Evolutionary conservation across 352 stramenopile species (phyloP), one percentile per base, ranked within the genome.

Genomic region (Phytophthora europaea): DNA sequence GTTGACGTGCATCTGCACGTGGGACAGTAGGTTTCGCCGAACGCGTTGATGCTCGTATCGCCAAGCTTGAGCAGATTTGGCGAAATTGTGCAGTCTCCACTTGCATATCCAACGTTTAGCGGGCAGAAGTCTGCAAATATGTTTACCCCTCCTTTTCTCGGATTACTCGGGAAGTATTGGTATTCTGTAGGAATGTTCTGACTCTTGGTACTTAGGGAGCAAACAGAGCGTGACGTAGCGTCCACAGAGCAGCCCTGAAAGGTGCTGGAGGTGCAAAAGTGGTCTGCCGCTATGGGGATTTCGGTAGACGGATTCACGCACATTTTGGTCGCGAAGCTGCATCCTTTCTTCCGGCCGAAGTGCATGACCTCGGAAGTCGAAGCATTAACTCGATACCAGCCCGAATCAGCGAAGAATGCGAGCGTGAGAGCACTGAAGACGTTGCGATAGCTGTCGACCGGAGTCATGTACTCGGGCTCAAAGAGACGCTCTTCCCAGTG

Each of bases 401-500:
- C 87, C 12, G 85, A 92, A 67, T 94, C 85, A 57, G 89, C 84
- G 63, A 94, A 93, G 57, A 90, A 94, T 7, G 87, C 84, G 8
- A 94, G 76, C 3, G 87, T 94, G 40, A 94, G 75, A 1, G 54
- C 79, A 16, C 84, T 91, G 33, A 87, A 75, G 7, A 89, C 74
- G 57, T 93, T 93, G 54, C 73, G 83, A 51, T 83, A 92, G 58
- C 85, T 94, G 18, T 80, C 83, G 2, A 94, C 73, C 0, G 89
- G 79, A 2, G 84, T 83, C 87, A 95, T 94, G 67, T 89, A 88
- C 70, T 93, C 85, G 6, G 85, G 72, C 38, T 94, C 84, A 54
- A 94, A 94, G 23, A 94, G 72, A 3, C 88, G 79, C 65, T 94
- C 85, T 67, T 95, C 88, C 85, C 84, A 94, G 55, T 95, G 89